phyloP scores from a whole-genome alignment of 2,329 filamentous ascomycete species.

The Aschersonia sp. region DNA sequence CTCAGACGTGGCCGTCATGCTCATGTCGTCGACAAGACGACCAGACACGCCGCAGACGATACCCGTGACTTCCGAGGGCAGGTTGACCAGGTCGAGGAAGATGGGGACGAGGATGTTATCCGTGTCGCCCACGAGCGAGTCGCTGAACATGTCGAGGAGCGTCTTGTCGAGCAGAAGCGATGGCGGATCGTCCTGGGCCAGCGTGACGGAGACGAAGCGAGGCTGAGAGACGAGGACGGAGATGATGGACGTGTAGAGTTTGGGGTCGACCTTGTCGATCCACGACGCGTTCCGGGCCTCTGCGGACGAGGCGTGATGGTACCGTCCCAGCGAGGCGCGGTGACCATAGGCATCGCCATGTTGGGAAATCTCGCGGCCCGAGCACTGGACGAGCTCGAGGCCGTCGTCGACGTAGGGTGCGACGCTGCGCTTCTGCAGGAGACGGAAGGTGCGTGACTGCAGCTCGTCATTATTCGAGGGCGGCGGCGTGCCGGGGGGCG shows the following conservation, averaged over 20 bases:
- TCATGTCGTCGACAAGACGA: constrained; percentile 59
- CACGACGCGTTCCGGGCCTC: constrained; percentile 24
- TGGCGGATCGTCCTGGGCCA: constrained; percentile 59
- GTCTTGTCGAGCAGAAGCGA: constrained; percentile 58
- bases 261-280: constrained; percentile 46
- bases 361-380: constrained; percentile 40
- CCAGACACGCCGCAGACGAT: constrained; percentile 92
- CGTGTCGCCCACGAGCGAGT: constrained; percentile 61
- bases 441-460: constrained; percentile 66
- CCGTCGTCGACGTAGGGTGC: constrained; percentile 53
- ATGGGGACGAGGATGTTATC: constrained; percentile 68
- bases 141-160: constrained; percentile 50
- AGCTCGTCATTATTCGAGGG: constrained; percentile 67
- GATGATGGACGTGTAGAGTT: constrained; percentile 47
- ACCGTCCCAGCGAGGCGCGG: constrained; percentile 12
- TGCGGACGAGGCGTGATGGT: constrained; percentile 4
- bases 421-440: constrained; percentile 67
- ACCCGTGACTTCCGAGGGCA: constrained; percentile 79
- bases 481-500: constrained; percentile 54
- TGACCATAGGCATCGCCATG: constrained; percentile 22
- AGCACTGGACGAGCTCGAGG: constrained; percentile 69
- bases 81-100: constrained; percentile 65
- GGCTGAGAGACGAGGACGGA: constrained; percentile 47
- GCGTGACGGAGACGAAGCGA: constrained; percentile 58
- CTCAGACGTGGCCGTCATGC: constrained; percentile 44